Evolutionary conservation across 2,329 filamentous ascomycete species (phyloP), one percentile per base, ranked within the genome.

Genomic region (Verticillium zaregamsianum): DNA sequence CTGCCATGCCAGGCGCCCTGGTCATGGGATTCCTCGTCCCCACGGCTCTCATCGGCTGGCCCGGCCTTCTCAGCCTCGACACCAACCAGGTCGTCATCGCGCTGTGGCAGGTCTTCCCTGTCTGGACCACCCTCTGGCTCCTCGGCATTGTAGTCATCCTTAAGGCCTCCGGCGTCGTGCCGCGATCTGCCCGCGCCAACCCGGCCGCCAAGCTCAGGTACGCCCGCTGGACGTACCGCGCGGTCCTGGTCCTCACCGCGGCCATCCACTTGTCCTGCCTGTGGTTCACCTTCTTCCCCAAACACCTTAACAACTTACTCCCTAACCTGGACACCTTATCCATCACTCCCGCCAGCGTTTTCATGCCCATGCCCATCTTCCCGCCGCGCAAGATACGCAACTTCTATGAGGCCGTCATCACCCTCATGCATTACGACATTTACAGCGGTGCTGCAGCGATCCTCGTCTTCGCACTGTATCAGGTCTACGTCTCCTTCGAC

Each of bases 101-200:
- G 1, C 31, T 66, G 2, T 70, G 68, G 68, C 68, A 69, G 37
- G 45, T 64, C n/a, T 69, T 69, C 56, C 69, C 69, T 0, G 15
- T 69, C 14, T 68, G 63, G 58, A 64, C 67, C 15, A 55, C 59
- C 52, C 11, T 65, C 5, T 11, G 63, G 20, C 57, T 65, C 5
- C 55, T 64, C 12, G 28, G 23, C 3, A 8, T 65, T 20, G 7
- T 62, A 5, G 60, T 56, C 6, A 39, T 39, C 32, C 12, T 57
- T 5, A n/a, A 32, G 2, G 33, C 25, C 6, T n/a, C 63, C 1
- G 57, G 59, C 15, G 6, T 62, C 17, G 57, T 45, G 9, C 33
- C 60, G 5, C 12, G 31, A 4, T 6, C 57, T 14, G 20, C 12
- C 25, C n/a, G 6, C 14, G 25, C 37, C 2, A 56, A 25, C 11